phyloP scores from a whole-genome alignment of 495 filamentous ascomycete species.

The Clavariopsis aquatica region DNA sequence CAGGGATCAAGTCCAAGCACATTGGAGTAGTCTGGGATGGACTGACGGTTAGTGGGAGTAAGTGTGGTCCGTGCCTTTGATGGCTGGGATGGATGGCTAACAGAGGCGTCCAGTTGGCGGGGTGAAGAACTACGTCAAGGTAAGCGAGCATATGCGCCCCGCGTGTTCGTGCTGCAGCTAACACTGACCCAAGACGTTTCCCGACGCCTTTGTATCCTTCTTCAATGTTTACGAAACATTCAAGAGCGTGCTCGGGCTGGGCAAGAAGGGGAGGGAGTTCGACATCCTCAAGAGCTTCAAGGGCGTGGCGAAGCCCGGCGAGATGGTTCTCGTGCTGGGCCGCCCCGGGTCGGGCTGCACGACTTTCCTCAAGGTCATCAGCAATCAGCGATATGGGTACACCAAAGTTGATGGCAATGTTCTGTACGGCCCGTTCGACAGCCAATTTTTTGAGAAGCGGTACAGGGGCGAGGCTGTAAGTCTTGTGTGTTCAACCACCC shows the following conservation, averaged over 20 bases:
- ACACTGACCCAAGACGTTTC: conserved; percentile 62
- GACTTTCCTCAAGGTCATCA: conserved; percentile 81
- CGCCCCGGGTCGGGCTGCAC: conserved; percentile 86
- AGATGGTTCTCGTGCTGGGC: conserved; percentile 89
- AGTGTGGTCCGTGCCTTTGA: no score
- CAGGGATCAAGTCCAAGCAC: conserved; percentile 74
- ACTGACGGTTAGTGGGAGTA: conserved; percentile 69
- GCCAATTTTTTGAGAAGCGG: conserved; percentile 58
- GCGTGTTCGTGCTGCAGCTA: conserved; percentile 1
- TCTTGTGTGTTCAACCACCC: no score
- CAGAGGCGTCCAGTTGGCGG: conserved; percentile 56
- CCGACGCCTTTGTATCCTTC: conserved; percentile 75
- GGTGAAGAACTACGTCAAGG: conserved; percentile 67
- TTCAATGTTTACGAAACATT: conserved; percentile 67
- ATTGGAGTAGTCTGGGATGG: conserved; percentile 73
- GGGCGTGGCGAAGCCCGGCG: conserved; percentile 69
- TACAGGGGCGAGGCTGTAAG: conserved; percentile 80
- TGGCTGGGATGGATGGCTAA: no score
- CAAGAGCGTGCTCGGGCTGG: conserved; percentile 59
- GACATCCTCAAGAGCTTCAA: conserved; percentile 61
- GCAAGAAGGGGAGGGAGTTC: conserved; percentile 64
- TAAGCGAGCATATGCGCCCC: conserved; percentile 6
- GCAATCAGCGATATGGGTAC: conserved; percentile 79
- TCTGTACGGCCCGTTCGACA: conserved; percentile 71
- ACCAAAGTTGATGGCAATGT: conserved; percentile 76